Evolutionary conservation across 805 yeast species (phyloP).

Genomic region (Hanseniaspora thailandica): DNA sequence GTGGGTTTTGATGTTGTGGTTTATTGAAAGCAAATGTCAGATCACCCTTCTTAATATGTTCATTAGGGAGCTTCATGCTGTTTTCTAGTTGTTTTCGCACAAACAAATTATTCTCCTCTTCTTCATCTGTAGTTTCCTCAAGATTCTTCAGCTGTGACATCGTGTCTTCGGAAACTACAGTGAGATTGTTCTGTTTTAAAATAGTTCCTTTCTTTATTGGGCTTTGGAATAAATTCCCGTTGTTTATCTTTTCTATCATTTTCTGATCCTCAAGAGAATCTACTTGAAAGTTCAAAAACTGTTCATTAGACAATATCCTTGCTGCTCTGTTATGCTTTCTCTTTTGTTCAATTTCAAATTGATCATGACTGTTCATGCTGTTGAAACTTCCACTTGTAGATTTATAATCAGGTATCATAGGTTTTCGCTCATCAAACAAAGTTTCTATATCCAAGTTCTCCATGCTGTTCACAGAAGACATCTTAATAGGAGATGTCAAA

Average conservation of each 20-base stretch:
- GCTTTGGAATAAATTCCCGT: conserved; percentile 3
- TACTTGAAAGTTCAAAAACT: conserved; percentile 7
- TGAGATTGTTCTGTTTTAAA: neutral
- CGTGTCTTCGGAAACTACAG: neutral
- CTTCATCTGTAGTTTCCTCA: neutral
- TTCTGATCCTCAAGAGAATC: conserved; percentile 2
- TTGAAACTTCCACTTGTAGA: neutral
- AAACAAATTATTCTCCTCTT: neutral
- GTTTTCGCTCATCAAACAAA: neutral
- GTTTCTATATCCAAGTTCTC: neutral
- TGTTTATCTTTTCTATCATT: conserved; percentile 10
- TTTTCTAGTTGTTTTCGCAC: neutral
- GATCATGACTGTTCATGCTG: neutral
- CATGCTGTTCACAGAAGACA: neutral
- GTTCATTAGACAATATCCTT: conserved; percentile 11
- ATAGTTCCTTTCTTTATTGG: conserved; percentile 2
- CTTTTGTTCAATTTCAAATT: neutral
- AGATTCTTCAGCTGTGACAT: neutral
- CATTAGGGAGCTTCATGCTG: neutral
- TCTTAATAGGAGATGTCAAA: neutral
- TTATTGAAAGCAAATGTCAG: neutral
- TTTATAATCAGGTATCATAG: neutral
- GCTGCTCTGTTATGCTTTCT: conserved; percentile 13
- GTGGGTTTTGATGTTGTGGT: neutral
- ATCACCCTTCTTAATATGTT: neutral